Conservation (phyloP, 2,329 filamentous ascomycete species). For the Pestalotiopsis sp. region DNA sequence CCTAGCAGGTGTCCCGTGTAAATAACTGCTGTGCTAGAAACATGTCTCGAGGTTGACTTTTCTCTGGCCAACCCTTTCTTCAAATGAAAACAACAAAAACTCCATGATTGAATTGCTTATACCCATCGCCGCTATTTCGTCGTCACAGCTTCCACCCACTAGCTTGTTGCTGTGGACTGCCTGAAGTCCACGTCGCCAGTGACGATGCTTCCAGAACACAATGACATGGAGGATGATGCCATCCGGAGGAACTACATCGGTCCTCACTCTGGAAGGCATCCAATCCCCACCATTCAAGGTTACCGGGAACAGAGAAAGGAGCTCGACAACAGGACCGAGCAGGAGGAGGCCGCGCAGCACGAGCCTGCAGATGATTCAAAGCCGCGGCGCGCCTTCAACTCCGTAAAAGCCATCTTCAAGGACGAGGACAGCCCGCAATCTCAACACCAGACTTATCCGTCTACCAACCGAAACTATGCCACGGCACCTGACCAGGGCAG, state of each 20-base stretch:
- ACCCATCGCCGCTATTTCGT: neutral
- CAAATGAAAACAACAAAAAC: neutral
- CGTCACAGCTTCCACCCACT: neutral
- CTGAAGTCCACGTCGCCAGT: conserved; percentile 6
- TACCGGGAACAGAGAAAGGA: conserved; percentile 50
- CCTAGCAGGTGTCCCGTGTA: neutral
- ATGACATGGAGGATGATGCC: conserved; percentile 38
- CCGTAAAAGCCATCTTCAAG: conserved; percentile 39
- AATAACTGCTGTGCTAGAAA: neutral
- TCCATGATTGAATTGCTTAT: neutral
- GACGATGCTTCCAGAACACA: conserved; percentile 36
- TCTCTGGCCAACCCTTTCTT: neutral
- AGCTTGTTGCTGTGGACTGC: neutral
- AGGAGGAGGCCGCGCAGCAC: conserved; percentile 34
- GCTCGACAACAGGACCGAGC: conserved; percentile 42
- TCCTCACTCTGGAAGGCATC: conserved; percentile 35
- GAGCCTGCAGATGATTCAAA: conserved; percentile 38
- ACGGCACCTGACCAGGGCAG: conserved; percentile 4
- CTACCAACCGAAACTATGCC: conserved; percentile 36
- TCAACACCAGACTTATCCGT: conserved; percentile 38
- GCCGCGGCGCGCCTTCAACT: conserved; percentile 35
- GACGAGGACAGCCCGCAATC: conserved; percentile 31
- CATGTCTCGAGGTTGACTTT: neutral
- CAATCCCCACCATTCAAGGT: conserved; percentile 49
- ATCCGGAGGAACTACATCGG: conserved; percentile 36